Base-by-base conservation (phyloP, 768 basidiomycete species). In the Dendrothele bispora region DNA sequence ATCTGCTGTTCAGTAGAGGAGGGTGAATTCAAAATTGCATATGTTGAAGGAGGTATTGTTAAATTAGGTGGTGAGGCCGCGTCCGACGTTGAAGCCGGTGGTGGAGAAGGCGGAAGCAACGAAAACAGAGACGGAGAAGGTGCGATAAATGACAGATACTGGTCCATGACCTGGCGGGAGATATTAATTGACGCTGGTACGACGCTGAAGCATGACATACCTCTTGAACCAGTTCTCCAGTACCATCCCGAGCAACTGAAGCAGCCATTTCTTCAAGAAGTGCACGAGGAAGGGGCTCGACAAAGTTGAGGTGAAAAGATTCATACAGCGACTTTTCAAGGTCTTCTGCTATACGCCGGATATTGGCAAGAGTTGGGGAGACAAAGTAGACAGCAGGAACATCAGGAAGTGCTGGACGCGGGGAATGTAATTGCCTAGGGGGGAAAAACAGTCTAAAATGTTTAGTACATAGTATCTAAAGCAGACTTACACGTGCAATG, bases 381-480 rank as follows among this genome's bases (percentile, higher is more conserved):
- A 98, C 88, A 62, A 99, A 97, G 72, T 99, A 99, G 25, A 98
- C 80, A 1, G 97, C 94, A 15, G 97, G 97, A 2, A 99, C 97
- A 63, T 99, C 97, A 10, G 91, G 81, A 32, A 99, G 72, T 4
- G 93, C 80, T 22, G 97, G 97, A 48, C 97, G 80, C 28, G 82
- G 70, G 0, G 93, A 84, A 62, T 98, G 94, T 5, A 98, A 70
- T 74, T 98, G 97, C 53, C 95, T 98, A 53, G 39, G 43, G 30
- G 43, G 28, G 39, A 38, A 38, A 46, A 46, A 46, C 39, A 39
- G n/a, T 46, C 25, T 41, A 28, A 27, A 36, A 44, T 51, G 7
- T 36, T 37, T 20, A 40, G 24, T n/a, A 29, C 55, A 41, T 17
- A 37, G n/a, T 35, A 32, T 20, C 49, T 8, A 38, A 39, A 53